These are phyloP conservation scores for Olyra latifolia DNA, from an alignment of 176 grass and related monocot genomes.

Conservation along the genomic window DNA sequence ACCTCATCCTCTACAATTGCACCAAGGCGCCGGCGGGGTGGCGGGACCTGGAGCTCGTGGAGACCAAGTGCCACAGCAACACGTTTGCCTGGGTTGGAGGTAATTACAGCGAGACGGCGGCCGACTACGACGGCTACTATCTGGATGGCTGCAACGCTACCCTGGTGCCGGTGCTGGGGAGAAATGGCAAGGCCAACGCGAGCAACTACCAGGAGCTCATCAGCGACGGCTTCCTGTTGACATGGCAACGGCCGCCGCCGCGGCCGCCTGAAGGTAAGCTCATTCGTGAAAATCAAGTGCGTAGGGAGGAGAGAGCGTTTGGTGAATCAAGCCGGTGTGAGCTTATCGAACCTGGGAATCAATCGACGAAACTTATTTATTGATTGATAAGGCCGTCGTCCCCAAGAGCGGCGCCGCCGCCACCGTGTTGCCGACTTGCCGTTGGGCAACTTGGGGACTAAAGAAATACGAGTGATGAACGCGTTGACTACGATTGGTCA, in stretches of 20 bases:
- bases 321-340: background rate
- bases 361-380: background rate
- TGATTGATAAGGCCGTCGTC: background rate
- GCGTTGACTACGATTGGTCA: conserved; percentile 12
- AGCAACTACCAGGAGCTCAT: background rate
- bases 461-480: background rate
- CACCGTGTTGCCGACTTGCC: background rate
- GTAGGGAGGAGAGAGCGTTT: background rate
- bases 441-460: background rate
- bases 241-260: background rate
- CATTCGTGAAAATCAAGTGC: background rate
- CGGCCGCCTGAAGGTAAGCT: background rate
- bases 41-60: background rate
- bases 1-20: conserved; percentile 44
- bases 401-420: background rate
- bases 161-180: background rate
- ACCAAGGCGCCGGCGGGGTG: accelerated
- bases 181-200: background rate
- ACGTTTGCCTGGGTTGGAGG: background rate
- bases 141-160: background rate
- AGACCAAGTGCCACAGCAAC: background rate
- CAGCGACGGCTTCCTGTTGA: conserved; percentile 1
- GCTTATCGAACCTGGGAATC: background rate
- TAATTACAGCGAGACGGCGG: accelerated
- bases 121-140: background rate